A percentile compares a stretch with the other conserved stretches of the same genome.
Evolutionary conservation across 1,284 basidiomycete genomes (phyloP).

Genomic region (Naganishia liquefaciens): DNA sequence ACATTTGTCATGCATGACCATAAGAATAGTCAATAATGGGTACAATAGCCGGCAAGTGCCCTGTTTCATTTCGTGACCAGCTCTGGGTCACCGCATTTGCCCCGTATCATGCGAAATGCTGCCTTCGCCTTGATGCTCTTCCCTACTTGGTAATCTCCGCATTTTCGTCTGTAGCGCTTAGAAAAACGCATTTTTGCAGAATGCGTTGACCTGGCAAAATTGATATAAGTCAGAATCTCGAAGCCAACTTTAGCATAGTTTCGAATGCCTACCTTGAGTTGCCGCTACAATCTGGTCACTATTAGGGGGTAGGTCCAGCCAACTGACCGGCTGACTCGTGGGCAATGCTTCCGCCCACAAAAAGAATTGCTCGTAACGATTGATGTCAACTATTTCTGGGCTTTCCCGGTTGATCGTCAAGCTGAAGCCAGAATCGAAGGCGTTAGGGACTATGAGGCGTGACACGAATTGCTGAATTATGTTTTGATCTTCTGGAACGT

Average conservation of each 20-base stretch:
- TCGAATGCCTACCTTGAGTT: conserved; percentile 70
- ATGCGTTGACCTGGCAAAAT: background rate
- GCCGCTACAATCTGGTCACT: conserved; percentile 88
- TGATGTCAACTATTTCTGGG: conserved; percentile 77
- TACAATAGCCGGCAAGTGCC: no score
- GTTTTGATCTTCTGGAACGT: conserved; percentile 89
- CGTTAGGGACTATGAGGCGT: conserved; percentile 75
- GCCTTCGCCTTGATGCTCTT: no score
- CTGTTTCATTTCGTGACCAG: no score
- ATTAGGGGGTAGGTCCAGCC: conserved; percentile 85
- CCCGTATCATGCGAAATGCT: no score
- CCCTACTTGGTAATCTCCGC: no score
- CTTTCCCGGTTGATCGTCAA: conserved; percentile 67
- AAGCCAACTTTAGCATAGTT: no score
- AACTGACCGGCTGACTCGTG: conserved; percentile 86
- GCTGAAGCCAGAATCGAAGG: conserved; percentile 89
- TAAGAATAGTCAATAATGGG: no score
- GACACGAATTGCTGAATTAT: conserved; percentile 91
- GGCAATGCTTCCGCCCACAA: conserved; percentile 82
- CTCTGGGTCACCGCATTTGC: no score
- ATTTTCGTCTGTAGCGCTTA: background rate
- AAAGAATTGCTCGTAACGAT: conserved; percentile 83
- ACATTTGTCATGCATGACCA: no score
- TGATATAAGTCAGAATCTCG: background rate
- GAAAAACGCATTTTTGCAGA: conserved; percentile 7